Conservation (phyloP, 352 stramenopile species). For the Phytophthora syringae region DNA sequence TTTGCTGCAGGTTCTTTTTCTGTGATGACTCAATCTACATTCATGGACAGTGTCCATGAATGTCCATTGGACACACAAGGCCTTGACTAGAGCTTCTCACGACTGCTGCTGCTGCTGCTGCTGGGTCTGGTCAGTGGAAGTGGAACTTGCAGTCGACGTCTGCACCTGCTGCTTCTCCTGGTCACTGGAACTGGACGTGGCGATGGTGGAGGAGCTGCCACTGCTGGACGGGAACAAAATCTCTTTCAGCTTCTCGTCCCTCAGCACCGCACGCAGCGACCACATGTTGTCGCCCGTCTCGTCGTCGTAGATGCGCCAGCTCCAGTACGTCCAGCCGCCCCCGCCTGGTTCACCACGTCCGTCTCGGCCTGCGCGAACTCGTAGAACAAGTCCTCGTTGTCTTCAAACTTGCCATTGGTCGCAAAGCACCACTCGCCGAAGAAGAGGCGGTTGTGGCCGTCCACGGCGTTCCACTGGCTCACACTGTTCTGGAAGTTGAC, state of each 20-base stretch:
- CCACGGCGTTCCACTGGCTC: conserved; percentile 40
- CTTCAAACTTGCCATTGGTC: conserved; percentile 52
- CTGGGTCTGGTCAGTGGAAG: conserved; percentile 17
- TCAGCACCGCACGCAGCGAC: conserved; percentile 68
- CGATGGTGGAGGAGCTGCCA: conserved; percentile 14
- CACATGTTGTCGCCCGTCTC: conserved; percentile 64
- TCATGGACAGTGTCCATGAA: too few species aligned
- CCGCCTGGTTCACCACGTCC: conserved; percentile 53
- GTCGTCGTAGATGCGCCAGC: conserved; percentile 67
- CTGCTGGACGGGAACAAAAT: conserved; percentile 36
- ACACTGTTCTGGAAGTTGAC: conserved; percentile 39
- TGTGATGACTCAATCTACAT: too few species aligned
- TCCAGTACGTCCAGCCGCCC: conserved; percentile 82
- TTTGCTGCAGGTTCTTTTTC: too few species aligned
- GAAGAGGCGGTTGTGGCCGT: conserved; percentile 50
- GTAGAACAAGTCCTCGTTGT: conserved; percentile 51
- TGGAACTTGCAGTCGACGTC: conserved; percentile 14
- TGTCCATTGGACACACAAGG: too few species aligned
- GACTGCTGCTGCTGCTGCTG: too few species aligned
- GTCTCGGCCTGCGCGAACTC: conserved; percentile 63
- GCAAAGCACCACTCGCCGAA: conserved; percentile 72
- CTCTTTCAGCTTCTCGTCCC: conserved; percentile 44
- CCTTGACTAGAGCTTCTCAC: conserved; percentile 12
- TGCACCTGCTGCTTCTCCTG: conserved; percentile 12
- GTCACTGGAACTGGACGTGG: conserved; percentile 10